Conservation (phyloP, 768 basidiomycete species). For the Serpula lacrymans region DNA sequence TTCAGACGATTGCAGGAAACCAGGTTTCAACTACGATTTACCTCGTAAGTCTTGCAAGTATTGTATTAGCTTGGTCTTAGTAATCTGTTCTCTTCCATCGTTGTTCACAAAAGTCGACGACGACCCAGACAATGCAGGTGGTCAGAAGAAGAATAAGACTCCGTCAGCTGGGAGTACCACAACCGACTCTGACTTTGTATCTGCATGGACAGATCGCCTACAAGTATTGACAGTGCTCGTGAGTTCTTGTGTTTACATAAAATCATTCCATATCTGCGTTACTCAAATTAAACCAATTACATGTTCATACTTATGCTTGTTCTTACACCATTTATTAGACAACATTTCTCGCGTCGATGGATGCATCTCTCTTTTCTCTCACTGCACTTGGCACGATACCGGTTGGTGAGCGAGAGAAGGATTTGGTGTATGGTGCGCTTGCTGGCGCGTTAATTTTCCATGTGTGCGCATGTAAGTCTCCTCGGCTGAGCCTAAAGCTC, state of each 20-base stretch:
- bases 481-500: too few species aligned
- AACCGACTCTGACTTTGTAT: slow-evolving; percentile 18
- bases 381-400: too few species aligned
- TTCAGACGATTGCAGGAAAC: not conserved
- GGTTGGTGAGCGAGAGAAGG: too few species aligned
- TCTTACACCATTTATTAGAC: slow-evolving; percentile 17
- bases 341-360: slow-evolving; percentile 25
- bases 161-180: too few species aligned
- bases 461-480: slow-evolving; percentile 24
- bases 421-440: slow-evolving; percentile 26
- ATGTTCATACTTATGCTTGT: too few species aligned
- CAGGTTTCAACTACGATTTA: slow-evolving; percentile 4
- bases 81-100: too few species aligned
- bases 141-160: too few species aligned
- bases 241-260: slow-evolving; percentile 6
- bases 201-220: slow-evolving; percentile 21
- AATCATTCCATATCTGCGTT: not conserved
- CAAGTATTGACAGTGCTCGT: slow-evolving; percentile 27
- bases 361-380: slow-evolving; percentile 24
- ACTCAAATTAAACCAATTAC: too few species aligned
- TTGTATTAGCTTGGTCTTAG: too few species aligned
- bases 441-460: slow-evolving; percentile 29
- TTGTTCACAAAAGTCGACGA: too few species aligned
- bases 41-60: slow-evolving; percentile 18
- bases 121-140: too few species aligned